Conservation (phyloP, 1,284 basidiomycete species). For the Meira nashicola region DNA sequence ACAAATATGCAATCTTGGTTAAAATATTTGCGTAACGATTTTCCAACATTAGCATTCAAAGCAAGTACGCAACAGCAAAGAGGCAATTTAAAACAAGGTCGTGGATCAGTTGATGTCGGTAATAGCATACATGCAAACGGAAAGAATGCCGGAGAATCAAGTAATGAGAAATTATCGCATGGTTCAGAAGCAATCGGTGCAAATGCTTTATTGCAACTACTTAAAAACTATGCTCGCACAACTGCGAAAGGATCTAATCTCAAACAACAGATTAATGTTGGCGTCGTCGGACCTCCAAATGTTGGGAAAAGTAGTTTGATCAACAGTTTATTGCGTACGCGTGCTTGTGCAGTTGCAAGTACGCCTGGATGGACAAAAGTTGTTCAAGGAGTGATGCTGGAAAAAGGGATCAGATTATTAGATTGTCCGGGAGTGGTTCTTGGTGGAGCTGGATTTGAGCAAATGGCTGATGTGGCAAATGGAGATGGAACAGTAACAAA, state of each 20-base stretch:
- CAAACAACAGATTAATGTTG: conserved; percentile 63
- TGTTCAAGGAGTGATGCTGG: conserved; percentile 85
- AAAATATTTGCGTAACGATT: conserved; percentile 79
- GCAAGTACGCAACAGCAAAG: conserved; percentile 77
- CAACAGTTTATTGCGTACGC: conserved; percentile 77
- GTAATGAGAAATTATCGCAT: neutral
- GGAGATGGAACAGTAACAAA: conserved; percentile 55
- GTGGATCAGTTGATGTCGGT: neutral
- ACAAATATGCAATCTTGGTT: conserved; percentile 88
- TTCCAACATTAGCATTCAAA: conserved; percentile 89
- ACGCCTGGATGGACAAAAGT: conserved; percentile 92
- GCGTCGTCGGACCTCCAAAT: conserved; percentile 94
- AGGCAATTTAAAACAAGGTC: conserved; percentile 57
- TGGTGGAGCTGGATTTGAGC: conserved; percentile 12
- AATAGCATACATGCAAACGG: neutral
- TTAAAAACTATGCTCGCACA: conserved; percentile 75
- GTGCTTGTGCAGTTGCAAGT: conserved; percentile 77
- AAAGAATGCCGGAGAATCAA: neutral
- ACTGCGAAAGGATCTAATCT: conserved; percentile 21
- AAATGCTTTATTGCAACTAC: conserved; percentile 68
- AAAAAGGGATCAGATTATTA: conserved; percentile 83
- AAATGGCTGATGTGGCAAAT: conserved; percentile 2
- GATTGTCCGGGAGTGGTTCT: conserved; percentile 91
- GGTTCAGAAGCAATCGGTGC: conserved; percentile 57
- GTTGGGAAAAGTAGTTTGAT: conserved; percentile 94